Percentiles rank a stretch among this genome's conserved stretches.
These are phyloP conservation scores for Ophiostoma triangulosporum DNA, from an alignment of 2,329 filamentous ascomycete genomes.

Conservation along the genomic window DNA sequence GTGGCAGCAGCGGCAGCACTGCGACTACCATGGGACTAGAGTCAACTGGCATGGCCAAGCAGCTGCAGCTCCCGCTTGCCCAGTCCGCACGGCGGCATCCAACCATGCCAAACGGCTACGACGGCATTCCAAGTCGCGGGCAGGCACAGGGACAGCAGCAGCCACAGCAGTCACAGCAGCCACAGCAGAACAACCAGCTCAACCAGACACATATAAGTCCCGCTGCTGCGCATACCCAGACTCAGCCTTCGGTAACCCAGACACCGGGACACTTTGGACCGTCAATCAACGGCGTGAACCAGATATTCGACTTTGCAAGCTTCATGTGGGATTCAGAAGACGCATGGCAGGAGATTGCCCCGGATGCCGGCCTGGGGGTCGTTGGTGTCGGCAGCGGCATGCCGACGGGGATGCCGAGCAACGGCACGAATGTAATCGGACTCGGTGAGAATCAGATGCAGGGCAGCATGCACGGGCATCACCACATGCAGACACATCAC, in stretches of 20 bases:
- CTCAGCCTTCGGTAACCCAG: not conserved
- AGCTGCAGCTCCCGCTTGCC: not conserved
- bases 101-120: not conserved
- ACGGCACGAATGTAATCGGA: not conserved
- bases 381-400: not conserved
- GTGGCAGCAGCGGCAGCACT: not conserved
- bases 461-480: not conserved
- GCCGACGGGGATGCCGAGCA: not conserved
- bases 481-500: not conserved
- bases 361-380: not conserved
- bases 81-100: not conserved
- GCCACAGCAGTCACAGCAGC: not conserved
- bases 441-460: not conserved
- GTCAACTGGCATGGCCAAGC: not conserved
- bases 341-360: slow-evolving; percentile 21
- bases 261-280: not conserved
- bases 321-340: slow-evolving; percentile 33
- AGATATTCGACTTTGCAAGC: slow-evolving; percentile 33
- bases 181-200: not conserved
- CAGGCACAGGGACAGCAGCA: not conserved
- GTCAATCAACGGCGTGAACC: slow-evolving; percentile 21
- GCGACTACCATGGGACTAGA: not conserved
- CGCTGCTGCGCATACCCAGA: not conserved
- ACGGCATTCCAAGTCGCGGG: not conserved
- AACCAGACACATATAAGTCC: not conserved